Evolutionary conservation across 2,329 filamentous ascomycete genomes (phyloP).

Genomic region (Mollisia scopiformis): DNA sequence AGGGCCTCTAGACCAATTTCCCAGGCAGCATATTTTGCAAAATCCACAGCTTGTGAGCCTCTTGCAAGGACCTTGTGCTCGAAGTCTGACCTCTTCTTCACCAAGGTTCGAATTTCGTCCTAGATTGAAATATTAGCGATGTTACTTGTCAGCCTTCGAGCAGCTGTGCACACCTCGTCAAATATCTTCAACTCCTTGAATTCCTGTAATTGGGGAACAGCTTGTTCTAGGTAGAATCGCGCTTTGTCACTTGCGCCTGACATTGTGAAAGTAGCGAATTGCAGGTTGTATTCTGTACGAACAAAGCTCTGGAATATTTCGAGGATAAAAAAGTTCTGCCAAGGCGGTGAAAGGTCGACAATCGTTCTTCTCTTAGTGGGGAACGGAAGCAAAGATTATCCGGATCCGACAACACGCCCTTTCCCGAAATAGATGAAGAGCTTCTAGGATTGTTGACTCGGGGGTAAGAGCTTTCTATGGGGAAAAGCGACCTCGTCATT

Average conservation of each 20-base stretch:
- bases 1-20: conserved; percentile 73
- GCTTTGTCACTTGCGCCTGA: conserved; percentile 89
- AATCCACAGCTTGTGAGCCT: conserved; percentile 76
- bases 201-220: conserved; percentile 88
- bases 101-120: conserved; percentile 89
- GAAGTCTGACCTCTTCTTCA: conserved; percentile 88
- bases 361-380: not conserved
- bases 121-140: conserved; percentile 40
- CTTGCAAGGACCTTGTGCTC: conserved; percentile 89
- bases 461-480: not conserved
- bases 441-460: not conserved
- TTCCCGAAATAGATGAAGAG: not conserved
- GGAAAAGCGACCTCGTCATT: not conserved
- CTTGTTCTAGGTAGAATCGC: conserved; percentile 90
- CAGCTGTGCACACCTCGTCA: conserved; percentile 58
- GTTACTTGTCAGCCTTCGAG: no score
- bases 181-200: conserved; percentile 94
- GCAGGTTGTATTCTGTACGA: not conserved
- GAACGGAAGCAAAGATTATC: not conserved
- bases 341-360: not conserved
- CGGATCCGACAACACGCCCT: not conserved
- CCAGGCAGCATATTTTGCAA: conserved; percentile 79
- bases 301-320: not conserved
- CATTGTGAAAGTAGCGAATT: conserved; percentile 52
- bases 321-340: not conserved